Evolutionary conservation across 106 monocot genomes (phyloP).

Genomic region (Gastrodia elata): DNA sequence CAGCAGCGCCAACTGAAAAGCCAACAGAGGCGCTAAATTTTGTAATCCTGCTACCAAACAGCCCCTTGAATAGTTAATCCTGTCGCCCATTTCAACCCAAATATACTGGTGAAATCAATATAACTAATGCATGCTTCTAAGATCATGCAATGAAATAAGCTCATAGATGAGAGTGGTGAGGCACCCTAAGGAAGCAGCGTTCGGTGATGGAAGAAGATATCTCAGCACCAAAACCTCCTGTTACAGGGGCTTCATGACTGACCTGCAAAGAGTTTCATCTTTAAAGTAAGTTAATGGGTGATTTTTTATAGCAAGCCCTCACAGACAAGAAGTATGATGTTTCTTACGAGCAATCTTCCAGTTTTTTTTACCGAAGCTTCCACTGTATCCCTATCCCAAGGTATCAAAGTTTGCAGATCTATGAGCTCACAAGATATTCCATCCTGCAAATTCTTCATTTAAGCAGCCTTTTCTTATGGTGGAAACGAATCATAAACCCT

Average conservation of each 20-base stretch:
- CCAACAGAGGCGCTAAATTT: too few relatives aligned
- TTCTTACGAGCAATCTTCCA: constrained; percentile 69
- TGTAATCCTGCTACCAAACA: too few relatives aligned
- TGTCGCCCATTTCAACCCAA: too few relatives aligned
- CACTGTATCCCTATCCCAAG: constrained; percentile 90
- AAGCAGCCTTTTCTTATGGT: background rate
- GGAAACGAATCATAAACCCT: background rate
- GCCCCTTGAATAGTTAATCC: too few relatives aligned
- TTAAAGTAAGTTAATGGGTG: background rate
- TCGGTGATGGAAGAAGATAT: constrained; percentile 83
- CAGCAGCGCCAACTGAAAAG: too few relatives aligned
- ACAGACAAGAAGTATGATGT: background rate
- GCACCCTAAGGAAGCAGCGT: constrained; percentile 85
- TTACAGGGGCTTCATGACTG: constrained; percentile 96
- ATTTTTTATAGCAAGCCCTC: background rate
- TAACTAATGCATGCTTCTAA: too few relatives aligned
- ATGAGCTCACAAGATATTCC: constrained; percentile 96
- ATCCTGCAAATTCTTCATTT: constrained; percentile 37
- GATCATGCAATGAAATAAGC: background rate
- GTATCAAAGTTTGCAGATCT: constrained; percentile 77
- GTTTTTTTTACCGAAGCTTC: constrained; percentile 93
- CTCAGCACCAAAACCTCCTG: constrained; percentile 96
- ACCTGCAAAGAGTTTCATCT: constrained; percentile 36
- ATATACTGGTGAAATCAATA: too few relatives aligned
- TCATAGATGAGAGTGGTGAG: background rate